Evolutionary conservation across 1,139 yeast species (phyloP).

Genomic region (Suhomyces taliae): DNA sequence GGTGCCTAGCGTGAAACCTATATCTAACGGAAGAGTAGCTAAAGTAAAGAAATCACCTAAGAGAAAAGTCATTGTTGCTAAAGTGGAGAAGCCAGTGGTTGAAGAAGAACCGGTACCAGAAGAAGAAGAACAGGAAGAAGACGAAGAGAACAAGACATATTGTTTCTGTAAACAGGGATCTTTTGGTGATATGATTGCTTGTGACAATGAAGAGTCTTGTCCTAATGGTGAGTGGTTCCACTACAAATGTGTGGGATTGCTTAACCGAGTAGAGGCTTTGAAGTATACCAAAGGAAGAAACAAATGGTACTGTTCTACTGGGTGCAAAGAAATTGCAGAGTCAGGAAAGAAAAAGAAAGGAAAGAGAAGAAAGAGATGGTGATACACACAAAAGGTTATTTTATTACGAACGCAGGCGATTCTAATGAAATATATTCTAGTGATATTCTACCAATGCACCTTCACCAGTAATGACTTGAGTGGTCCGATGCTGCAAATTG

Average conservation of each 20-base stretch:
- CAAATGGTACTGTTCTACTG: conserved; percentile 45
- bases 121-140: conserved; percentile 11
- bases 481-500: no score
- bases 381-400: not conserved
- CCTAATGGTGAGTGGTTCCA: conserved; percentile 54
- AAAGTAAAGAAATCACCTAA: not conserved
- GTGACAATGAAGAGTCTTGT: conserved; percentile 43
- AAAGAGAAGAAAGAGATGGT: conserved; percentile 19
- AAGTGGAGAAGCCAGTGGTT: not conserved
- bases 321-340: conserved; percentile 27
- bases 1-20: conserved; percentile 4
- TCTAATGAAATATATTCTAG: not conserved
- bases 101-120: not conserved
- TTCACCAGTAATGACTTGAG: no score
- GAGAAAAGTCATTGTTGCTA: not conserved
- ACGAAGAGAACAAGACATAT: conserved; percentile 29
- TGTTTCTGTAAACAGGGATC: conserved; percentile 49
- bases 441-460: no score
- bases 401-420: not conserved
- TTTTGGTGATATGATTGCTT: conserved; percentile 49
- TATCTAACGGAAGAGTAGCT: not conserved
- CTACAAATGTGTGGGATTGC: conserved; percentile 47
- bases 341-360: conserved; percentile 12
- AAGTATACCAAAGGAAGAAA: conserved; percentile 37
- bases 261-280: conserved; percentile 41